Evolutionary conservation across 768 basidiomycete genomes (phyloP).

Genomic region (Suillus tomentosus): DNA sequence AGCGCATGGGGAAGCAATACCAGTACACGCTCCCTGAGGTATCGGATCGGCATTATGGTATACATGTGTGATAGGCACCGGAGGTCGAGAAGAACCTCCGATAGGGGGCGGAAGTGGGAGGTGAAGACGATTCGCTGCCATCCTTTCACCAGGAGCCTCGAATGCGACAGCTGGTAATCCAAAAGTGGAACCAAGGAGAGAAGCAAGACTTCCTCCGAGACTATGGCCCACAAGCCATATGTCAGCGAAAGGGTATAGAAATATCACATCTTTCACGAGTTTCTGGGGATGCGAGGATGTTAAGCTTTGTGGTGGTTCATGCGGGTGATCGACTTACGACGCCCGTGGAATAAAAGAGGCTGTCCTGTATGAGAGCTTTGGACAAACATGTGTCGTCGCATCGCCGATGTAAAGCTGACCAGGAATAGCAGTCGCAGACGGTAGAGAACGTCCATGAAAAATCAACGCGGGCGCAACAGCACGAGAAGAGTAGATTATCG

Average conservation of each 20-base stretch:
- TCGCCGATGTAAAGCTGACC: slow-evolving; percentile 52
- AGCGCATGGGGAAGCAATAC: slow-evolving; percentile 52
- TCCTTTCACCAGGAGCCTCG: slow-evolving; percentile 64
- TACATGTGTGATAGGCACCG: slow-evolving; percentile 45
- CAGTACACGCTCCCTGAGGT: slow-evolving; percentile 59
- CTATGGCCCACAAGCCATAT: slow-evolving; percentile 66
- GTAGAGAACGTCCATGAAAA: slow-evolving; percentile 83
- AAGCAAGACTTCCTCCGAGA: slow-evolving; percentile 65
- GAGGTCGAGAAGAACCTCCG: slow-evolving; percentile 17
- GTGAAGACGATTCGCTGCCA: slow-evolving; percentile 62
- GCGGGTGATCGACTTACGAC: slow-evolving; percentile 52
- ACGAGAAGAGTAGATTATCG: slow-evolving; percentile 87
- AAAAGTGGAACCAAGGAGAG: slow-evolving; percentile 64
- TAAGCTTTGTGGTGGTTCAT: not conserved
- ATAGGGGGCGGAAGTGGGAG: slow-evolving; percentile 52
- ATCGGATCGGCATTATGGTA: slow-evolving; percentile 77
- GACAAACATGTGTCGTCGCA: slow-evolving; percentile 85
- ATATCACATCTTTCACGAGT: slow-evolving; percentile 57
- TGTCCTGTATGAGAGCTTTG: slow-evolving; percentile 82
- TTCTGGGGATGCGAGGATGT: slow-evolving; percentile 34
- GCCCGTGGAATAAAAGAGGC: slow-evolving; percentile 89
- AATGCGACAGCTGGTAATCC: slow-evolving; percentile 66
- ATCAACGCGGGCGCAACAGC: slow-evolving; percentile 91
- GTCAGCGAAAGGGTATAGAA: slow-evolving; percentile 56
- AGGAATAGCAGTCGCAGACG: slow-evolving; percentile 83